Evolutionary conservation across 441 rosid species (phyloP).

Genomic region (Pelargonium myrrhifolium): DNA sequence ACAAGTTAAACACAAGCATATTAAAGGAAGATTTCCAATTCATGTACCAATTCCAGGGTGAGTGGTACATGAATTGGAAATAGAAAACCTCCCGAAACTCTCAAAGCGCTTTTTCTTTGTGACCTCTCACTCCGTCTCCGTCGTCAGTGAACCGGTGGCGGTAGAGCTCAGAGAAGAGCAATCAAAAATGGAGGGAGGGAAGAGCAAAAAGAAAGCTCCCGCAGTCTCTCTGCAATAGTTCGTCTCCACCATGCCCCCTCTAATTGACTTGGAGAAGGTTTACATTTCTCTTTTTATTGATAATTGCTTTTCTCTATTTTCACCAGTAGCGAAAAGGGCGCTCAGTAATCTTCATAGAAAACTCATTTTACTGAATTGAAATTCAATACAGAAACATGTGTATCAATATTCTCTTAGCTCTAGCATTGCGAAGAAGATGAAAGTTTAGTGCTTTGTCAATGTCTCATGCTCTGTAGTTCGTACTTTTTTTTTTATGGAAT

Average conservation of each 20-base stretch:
- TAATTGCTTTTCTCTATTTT: not conserved
- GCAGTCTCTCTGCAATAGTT: conserved; percentile 63
- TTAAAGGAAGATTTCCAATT: too few species aligned
- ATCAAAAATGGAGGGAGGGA: conserved; percentile 28
- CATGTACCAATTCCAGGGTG: too few species aligned
- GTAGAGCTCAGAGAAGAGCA: not conserved
- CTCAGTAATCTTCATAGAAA: not conserved
- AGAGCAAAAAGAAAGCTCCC: conserved; percentile 39
- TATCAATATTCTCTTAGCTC: not conserved
- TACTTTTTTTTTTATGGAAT: not conserved
- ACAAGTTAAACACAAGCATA: too few species aligned
- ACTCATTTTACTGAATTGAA: not conserved
- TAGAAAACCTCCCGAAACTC: conserved; percentile 9
- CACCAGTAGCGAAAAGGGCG: not conserved
- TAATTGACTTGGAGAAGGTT: conserved; percentile 81
- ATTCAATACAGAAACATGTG: not conserved
- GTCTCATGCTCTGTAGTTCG: not conserved
- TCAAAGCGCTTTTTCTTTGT: not conserved
- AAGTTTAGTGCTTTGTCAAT: not conserved
- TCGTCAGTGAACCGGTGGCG: not conserved
- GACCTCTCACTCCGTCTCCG: not conserved
- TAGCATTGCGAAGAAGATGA: not conserved
- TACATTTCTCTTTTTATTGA: not conserved
- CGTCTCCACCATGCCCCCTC: conserved; percentile 64
- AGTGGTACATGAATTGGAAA: not conserved